Percentiles rank a stretch among this genome's conserved stretches.
These are phyloP conservation scores for Pseudocercospora vitis DNA, from an alignment of 2,329 filamentous ascomycete genomes.

Conservation along the genomic window DNA sequence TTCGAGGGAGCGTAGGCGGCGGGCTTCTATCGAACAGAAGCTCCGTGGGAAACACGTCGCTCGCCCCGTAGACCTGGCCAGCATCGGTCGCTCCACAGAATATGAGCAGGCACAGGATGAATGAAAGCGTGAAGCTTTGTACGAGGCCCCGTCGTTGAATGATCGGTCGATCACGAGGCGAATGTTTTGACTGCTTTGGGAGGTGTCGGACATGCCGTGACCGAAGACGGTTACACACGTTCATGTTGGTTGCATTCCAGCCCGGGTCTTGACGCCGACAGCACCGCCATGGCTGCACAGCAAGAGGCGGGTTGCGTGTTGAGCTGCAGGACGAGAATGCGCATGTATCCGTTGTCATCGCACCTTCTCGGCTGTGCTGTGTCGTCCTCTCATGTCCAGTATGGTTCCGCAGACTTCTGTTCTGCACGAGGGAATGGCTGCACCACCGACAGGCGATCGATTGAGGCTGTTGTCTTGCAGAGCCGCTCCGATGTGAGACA, in stretches of 20 bases:
- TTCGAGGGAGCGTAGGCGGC: slow-evolving; percentile 28
- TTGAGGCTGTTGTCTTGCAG: slow-evolving; percentile 9
- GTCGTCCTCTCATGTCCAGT: slow-evolving; percentile 27
- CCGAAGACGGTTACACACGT: slow-evolving; percentile 26
- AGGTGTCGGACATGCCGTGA: slow-evolving; percentile 17
- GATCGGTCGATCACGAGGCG: slow-evolving; percentile 10
- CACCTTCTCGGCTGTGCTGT: slow-evolving; percentile 26
- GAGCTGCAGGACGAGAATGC: slow-evolving; percentile 32
- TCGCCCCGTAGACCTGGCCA: slow-evolving; percentile 19
- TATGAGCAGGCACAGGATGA: slow-evolving; percentile 29
- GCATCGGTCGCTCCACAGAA: slow-evolving; percentile 27
- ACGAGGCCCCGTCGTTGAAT: not conserved
- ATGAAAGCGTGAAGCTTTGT: slow-evolving; percentile 15
- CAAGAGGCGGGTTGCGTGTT: slow-evolving; percentile 25
- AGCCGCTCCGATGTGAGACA: not conserved
- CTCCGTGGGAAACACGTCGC: slow-evolving; percentile 20
- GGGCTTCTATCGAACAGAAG: slow-evolving; percentile 34
- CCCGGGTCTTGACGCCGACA: slow-evolving; percentile 18
- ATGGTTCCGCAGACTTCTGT: slow-evolving; percentile 7
- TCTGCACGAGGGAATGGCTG: not conserved
- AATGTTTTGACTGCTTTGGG: slow-evolving; percentile 17
- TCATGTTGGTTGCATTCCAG: slow-evolving; percentile 28
- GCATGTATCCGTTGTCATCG: slow-evolving; percentile 30
- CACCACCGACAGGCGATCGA: not conserved
- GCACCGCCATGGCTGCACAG: slow-evolving; percentile 23